Percentiles rank a stretch among this genome's conserved stretches.
Conservation (phyloP, 768 basidiomycete species). For the Cyathus striatus region DNA sequence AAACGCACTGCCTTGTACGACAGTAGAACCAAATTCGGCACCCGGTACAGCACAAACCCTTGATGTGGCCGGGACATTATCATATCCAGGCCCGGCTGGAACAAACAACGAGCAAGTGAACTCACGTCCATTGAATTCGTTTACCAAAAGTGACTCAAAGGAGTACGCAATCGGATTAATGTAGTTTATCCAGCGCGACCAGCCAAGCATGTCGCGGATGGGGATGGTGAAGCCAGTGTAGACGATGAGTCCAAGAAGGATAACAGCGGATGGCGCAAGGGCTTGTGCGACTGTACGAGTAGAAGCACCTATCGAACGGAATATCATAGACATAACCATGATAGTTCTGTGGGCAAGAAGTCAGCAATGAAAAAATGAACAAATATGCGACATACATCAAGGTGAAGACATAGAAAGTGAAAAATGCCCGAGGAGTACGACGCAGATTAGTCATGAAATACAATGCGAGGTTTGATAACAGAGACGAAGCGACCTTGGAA, state of each 20-base stretch:
- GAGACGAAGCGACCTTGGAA: conserved; percentile 53
- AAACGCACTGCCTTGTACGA: too few relatives aligned
- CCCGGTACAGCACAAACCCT: too few relatives aligned
- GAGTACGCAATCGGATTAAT: conserved; percentile 75
- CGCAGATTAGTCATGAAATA: conserved; percentile 64
- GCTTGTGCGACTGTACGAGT: conserved; percentile 49
- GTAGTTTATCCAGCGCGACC: conserved; percentile 88
- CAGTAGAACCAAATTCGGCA: too few relatives aligned
- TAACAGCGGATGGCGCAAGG: too few relatives aligned
- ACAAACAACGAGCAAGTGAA: too few relatives aligned
- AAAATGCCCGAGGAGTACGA: conserved; percentile 37
- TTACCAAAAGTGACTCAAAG: conserved; percentile 77
- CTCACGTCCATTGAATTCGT: conserved; percentile 78
- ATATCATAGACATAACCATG: conserved; percentile 41
- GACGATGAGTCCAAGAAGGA: too few relatives aligned
- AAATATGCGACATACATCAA: conserved; percentile 68
- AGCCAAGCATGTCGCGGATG: conserved; percentile 65
- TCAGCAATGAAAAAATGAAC: conserved; percentile 82
- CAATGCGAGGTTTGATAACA: conserved; percentile 59
- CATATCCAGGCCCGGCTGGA: too few relatives aligned
- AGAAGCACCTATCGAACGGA: conserved; percentile 57
- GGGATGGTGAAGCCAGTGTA: conserved; percentile 72
- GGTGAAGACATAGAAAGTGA: conserved; percentile 59
- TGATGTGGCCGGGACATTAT: too few relatives aligned
- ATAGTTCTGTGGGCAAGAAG: conserved; percentile 56